Percentiles rank a stretch among this genome's conserved stretches.
phyloP scores from a whole-genome alignment of 306 rosid species.

The Echinosophora koreensis region DNA sequence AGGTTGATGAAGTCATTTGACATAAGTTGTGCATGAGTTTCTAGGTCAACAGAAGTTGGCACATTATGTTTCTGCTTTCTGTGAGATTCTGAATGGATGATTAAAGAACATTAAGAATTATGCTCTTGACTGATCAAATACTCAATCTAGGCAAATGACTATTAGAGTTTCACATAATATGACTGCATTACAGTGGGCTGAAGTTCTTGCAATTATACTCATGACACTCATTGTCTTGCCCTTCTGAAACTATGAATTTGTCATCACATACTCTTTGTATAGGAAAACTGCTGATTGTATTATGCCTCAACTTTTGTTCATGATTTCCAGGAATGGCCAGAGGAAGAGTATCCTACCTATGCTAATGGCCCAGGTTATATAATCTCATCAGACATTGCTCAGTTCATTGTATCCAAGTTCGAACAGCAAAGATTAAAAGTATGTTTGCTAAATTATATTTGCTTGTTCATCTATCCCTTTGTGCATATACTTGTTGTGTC shows the following conservation, averaged over 20 bases:
- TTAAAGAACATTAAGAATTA: neutral
- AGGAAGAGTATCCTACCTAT: conserved; percentile 82
- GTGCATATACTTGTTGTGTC: neutral
- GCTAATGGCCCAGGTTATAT: conserved; percentile 83
- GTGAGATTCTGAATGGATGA: neutral
- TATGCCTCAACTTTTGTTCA: neutral
- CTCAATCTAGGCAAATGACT: neutral
- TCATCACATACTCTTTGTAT: neutral
- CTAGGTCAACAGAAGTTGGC: conserved; percentile 7
- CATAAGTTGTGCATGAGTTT: neutral
- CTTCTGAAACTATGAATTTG: neutral
- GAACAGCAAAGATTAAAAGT: conserved; percentile 69
- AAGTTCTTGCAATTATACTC: neutral
- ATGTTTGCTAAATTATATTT: conserved; percentile 41
- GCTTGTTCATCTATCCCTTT: neutral
- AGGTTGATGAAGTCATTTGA: neutral
- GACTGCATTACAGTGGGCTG: neutral
- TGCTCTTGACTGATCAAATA: neutral
- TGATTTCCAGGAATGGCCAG: conserved; percentile 72
- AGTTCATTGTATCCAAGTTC: conserved; percentile 64
- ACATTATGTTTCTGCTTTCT: neutral
- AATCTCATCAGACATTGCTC: conserved; percentile 68
- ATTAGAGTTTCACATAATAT: neutral
- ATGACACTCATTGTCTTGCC: neutral
- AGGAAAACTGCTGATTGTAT: conserved; percentile 10